Evolutionary conservation across 2,329 filamentous ascomycete genomes (phyloP), one percentile per base, ranked within the genome.

Genomic region (Endoconidiophora polonica): DNA sequence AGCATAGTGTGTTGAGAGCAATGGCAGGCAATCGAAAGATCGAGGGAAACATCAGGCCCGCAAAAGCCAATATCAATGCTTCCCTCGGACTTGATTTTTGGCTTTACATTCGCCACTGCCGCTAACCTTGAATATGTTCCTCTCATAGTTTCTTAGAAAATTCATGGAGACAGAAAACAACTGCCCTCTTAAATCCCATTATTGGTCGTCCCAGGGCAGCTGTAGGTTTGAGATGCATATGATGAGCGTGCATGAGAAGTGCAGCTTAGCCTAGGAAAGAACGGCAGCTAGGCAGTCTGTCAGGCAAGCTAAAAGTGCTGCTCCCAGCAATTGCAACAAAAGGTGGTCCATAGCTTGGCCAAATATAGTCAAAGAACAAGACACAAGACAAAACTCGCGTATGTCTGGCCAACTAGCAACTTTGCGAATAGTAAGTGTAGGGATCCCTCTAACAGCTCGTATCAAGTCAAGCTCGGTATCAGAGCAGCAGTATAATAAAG

Each of bases 31-130:
- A 22, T 18, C 23, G 33, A 33, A 10, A 37, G 9, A 20, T 36
- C 46, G 50, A 52, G 50, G 50, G 50, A 41, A 48, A n/a, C 40
- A 29, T 44, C 23, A 44, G 37, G 22, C 33, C 45, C 24, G 22
- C 20, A 52, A 39, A 33, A 48, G 36, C 23, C 50, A 52, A 52
- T 52, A 49, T 52, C 40, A 16, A 42, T 9, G 22, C 41, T 52
- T 45, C 50, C 50, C 46, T 46, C 20, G 7, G 44, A 6, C 18
- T 23, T 46, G 36, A 38, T 46, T 46, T 26, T 16, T 26, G 10
- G 44, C 23, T 36, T 46, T 38, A 12, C 7, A 36, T 12, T 9
- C 23, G 10, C 33, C 18, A 46, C 44, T 24, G 20, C 29, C 29
- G 7, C 4, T 39, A 20, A 4, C 6, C 12, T 29, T 29, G 26